Percentiles rank a stretch among this genome's conserved stretches.
phyloP scores from a whole-genome alignment of 2,329 filamentous ascomycete genomes.

The Talaromyces piceae region DNA sequence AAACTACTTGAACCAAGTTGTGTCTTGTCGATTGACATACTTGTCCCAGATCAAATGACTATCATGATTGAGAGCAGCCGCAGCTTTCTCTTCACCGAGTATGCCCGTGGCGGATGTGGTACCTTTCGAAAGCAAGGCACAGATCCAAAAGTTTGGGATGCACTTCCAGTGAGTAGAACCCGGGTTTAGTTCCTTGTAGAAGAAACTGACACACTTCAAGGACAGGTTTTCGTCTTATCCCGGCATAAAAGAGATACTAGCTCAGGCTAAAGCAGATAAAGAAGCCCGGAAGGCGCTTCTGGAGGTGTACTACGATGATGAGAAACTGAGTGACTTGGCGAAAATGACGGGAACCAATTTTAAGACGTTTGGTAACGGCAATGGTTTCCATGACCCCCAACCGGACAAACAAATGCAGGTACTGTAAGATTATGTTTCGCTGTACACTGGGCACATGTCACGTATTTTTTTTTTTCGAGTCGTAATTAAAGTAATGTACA shows the following conservation, averaged over 20 bases:
- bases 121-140: conserved; percentile 22
- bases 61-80: conserved; percentile 25
- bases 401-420: no score
- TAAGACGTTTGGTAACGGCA: neutral
- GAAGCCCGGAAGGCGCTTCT: conserved; percentile 15
- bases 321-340: conserved; percentile 11
- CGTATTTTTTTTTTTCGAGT: neutral
- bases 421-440: neutral
- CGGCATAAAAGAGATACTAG: conserved; percentile 20
- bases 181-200: neutral
- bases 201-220: conserved; percentile 8
- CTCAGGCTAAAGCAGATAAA: conserved; percentile 19
- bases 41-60: conserved; percentile 22
- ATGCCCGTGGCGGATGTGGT: conserved; percentile 20
- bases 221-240: conserved; percentile 24
- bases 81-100: conserved; percentile 22
- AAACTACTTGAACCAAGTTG: no score
- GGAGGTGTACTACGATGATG: conserved; percentile 20
- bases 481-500: no score
- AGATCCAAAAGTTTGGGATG: conserved; percentile 22
- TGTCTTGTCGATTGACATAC: neutral
- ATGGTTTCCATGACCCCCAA: neutral
- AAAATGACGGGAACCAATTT: conserved; percentile 6
- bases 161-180: conserved; percentile 16
- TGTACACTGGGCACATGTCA: neutral